phyloP scores from a whole-genome alignment of 1,284 basidiomycete genomes.

The Rhizoctonia solani region DNA sequence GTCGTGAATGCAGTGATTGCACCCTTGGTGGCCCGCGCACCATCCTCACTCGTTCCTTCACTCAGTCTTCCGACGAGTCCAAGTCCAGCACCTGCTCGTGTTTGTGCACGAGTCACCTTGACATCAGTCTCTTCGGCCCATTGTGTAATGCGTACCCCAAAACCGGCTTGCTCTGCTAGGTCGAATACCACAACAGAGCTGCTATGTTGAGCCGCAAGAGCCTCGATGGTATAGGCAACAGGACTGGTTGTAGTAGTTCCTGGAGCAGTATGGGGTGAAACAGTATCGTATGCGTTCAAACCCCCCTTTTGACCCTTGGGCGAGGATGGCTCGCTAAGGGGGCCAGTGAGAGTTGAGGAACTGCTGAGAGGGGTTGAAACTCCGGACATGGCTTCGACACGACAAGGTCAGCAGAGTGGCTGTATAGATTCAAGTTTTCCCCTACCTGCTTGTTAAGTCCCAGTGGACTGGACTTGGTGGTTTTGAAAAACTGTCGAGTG shows the following conservation, averaged over 20 bases:
- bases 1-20: conserved; percentile 76
- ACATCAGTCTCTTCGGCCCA: conserved; percentile 50
- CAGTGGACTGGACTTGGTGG: too few species aligned
- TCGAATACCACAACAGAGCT: conserved; percentile 79
- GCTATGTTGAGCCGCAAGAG: conserved; percentile 62
- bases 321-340: conserved; percentile 15
- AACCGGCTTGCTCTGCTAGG: conserved; percentile 76
- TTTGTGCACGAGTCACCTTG: conserved; percentile 74
- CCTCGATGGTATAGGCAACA: conserved; percentile 56
- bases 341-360: conserved; percentile 17
- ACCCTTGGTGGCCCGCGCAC: conserved; percentile 52
- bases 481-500: too few species aligned
- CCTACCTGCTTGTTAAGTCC: neutral
- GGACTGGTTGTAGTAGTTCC: neutral
- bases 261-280: conserved; percentile 5
- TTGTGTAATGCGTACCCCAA: conserved; percentile 68
- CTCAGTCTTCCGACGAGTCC: conserved; percentile 81
- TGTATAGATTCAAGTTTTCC: neutral
- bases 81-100: conserved; percentile 84
- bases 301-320: conserved; percentile 2
- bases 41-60: conserved; percentile 69
- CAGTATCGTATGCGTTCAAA: neutral
- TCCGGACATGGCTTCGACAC: conserved; percentile 2
- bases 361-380: conserved; percentile 24
- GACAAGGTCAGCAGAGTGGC: neutral